Conservation (phyloP, 192 early-diverging fungal genomes). For the Mortierella alpina region DNA sequence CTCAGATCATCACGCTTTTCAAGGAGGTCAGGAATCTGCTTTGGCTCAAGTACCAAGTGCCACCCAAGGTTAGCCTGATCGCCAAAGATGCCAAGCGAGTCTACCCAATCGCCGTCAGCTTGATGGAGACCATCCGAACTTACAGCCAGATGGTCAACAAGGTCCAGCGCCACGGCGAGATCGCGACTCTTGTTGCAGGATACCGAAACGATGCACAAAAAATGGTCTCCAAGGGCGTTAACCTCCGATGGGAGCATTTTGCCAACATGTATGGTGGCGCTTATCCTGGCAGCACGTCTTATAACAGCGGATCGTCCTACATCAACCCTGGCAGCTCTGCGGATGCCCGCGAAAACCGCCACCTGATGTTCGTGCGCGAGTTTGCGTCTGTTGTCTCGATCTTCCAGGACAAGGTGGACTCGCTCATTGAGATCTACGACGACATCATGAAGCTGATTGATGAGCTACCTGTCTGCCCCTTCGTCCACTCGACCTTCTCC, state of each 20-base stretch:
- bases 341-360: constrained; percentile 83
- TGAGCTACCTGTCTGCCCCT: constrained; percentile 86
- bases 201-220: constrained; percentile 95
- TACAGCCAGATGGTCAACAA: constrained; percentile 88
- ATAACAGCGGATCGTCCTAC: constrained; percentile 25
- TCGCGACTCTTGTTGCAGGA: constrained; percentile 87
- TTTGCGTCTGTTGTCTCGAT: constrained; percentile 88
- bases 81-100: constrained; percentile 97
- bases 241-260: constrained; percentile 95
- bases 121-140: constrained; percentile 95
- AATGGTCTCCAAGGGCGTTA: constrained; percentile 82
- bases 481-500: constrained; percentile 73
- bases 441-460: constrained; percentile 85
- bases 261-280: constrained; percentile 73
- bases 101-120: constrained; percentile 96
- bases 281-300: not conserved
- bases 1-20: constrained; percentile 94
- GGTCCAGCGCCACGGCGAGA: constrained; percentile 79
- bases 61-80: constrained; percentile 87
- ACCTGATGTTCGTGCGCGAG: constrained; percentile 94
- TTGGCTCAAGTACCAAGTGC: constrained; percentile 96
- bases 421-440: constrained; percentile 83
- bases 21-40: constrained; percentile 98
- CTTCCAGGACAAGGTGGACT: constrained; percentile 97
- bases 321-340: constrained; percentile 50